A percentile compares a stretch with the other conserved stretches of the same genome.
Conservation (phyloP, 495 filamentous ascomycete species). For the Astrothelium subdiscretum region DNA sequence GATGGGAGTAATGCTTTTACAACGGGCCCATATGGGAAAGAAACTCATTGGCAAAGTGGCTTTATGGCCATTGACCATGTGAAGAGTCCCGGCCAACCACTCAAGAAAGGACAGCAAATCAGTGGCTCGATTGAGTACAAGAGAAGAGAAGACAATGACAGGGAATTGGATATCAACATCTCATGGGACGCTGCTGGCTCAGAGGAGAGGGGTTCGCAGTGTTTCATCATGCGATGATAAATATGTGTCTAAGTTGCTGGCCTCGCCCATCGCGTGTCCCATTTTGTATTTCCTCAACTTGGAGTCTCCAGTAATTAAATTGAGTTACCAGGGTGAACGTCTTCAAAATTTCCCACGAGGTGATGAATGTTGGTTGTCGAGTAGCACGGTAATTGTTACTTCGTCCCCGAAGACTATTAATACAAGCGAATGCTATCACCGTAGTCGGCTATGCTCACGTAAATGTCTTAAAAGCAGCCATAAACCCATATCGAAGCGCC, state of each 20-base stretch:
- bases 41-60: conserved; percentile 34
- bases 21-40: conserved; percentile 27
- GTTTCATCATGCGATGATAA: background rate
- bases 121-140: background rate
- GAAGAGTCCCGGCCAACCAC: conserved; percentile 13
- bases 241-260: no score
- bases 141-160: background rate
- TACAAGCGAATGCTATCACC: background rate
- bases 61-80: conserved; percentile 25
- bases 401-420: background rate
- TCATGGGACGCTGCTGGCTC: background rate
- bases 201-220: background rate
- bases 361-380: background rate
- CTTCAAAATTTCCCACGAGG: no score
- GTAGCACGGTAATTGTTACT: background rate
- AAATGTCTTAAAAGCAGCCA: background rate
- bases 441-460: background rate
- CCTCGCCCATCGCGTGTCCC: no score
- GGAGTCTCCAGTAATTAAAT: no score
- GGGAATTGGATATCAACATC: background rate
- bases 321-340: no score
- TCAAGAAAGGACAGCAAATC: conserved; percentile 10
- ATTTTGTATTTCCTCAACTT: no score
- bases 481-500: background rate
- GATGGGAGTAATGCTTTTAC: conserved; percentile 31